These are phyloP conservation scores for Trametes gibbosa DNA, from an alignment of 768 basidiomycete species.

Conservation along the genomic window DNA sequence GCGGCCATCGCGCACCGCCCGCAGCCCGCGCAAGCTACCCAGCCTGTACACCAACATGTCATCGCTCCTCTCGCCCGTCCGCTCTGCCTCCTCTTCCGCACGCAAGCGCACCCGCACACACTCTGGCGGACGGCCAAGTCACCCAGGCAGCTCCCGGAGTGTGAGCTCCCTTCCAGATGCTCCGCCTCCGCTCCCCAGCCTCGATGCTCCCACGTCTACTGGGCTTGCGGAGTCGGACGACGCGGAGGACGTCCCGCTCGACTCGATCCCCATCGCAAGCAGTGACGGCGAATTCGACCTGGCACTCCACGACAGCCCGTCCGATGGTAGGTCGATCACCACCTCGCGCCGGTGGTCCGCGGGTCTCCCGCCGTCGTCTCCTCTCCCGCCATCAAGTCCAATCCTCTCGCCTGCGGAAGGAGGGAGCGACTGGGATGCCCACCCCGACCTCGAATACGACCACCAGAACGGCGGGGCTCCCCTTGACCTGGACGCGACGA, in stretches of 20 bases:
- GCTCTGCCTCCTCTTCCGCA: neutral
- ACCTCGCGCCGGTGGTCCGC: slow-evolving; percentile 22
- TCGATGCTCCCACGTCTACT: neutral
- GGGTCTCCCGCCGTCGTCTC: slow-evolving; percentile 32
- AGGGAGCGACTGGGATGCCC: slow-evolving; percentile 18
- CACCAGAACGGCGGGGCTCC: slow-evolving; percentile 18
- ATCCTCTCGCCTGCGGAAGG: slow-evolving; percentile 29
- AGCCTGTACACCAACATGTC: slow-evolving; percentile 9
- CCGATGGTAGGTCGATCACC: slow-evolving; percentile 6
- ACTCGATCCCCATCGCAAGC: slow-evolving; percentile 46
- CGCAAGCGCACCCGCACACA: slow-evolving; percentile 8
- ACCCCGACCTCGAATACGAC: slow-evolving; percentile 9
- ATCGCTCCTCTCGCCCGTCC: slow-evolving; percentile 11
- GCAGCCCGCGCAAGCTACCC: neutral
- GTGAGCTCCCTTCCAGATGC: slow-evolving; percentile 15
- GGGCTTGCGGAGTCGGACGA: neutral
- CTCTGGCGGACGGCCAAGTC: neutral
- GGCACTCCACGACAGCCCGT: neutral
- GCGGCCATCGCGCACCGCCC: slow-evolving; percentile 2
- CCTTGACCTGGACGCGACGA: slow-evolving; percentile 6
- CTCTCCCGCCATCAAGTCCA: slow-evolving; percentile 34
- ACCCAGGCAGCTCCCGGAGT: slow-evolving; percentile 16
- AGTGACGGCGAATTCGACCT: slow-evolving; percentile 40
- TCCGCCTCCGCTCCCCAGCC: neutral
- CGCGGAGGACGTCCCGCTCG: slow-evolving; percentile 35